A percentile compares a stretch with the other conserved stretches of the same genome.
phyloP scores from a whole-genome alignment of 371 early-diverging fungal genomes.

The Rhizomucor miehei region DNA sequence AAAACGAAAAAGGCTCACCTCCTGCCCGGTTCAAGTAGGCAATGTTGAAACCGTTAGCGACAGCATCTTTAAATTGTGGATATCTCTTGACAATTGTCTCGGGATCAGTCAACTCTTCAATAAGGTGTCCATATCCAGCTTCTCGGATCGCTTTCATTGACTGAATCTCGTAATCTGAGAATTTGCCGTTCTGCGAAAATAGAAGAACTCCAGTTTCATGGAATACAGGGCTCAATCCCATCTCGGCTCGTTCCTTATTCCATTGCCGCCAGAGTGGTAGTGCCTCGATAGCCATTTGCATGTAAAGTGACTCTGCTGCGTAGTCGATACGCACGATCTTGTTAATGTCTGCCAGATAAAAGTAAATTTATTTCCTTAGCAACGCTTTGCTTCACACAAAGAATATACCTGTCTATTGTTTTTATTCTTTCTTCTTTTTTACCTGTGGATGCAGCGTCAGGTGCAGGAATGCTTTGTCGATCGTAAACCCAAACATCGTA shows the following conservation, averaged over 20 bases:
- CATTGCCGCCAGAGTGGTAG: constrained; percentile 49
- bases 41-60: constrained; percentile 22
- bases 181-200: constrained; percentile 23
- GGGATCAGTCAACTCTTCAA: constrained; percentile 26
- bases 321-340: constrained; percentile 54
- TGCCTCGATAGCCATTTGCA: constrained; percentile 36
- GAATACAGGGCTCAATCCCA: constrained; percentile 26
- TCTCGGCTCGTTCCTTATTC: constrained; percentile 40
- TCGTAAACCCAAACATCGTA: constrained; percentile 43
- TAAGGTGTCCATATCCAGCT: constrained; percentile 32
- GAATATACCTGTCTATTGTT: not conserved
- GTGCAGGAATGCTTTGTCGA: constrained; percentile 35
- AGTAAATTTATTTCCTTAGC: too few species aligned
- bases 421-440: too few species aligned
- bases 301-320: constrained; percentile 34
- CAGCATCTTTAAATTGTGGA: constrained; percentile 31
- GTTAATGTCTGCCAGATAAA: constrained; percentile 49
- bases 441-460: constrained; percentile 46
- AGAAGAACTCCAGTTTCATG: constrained; percentile 43
- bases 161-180: constrained; percentile 26
- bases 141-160: constrained; percentile 32
- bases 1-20: constrained; percentile 13
- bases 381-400: too few species aligned
- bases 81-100: constrained; percentile 25
- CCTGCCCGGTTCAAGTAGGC: constrained; percentile 35